These are phyloP conservation scores for Alternaria incomplexa DNA, from an alignment of 2,329 filamentous ascomycete genomes.

Conservation along the genomic window DNA sequence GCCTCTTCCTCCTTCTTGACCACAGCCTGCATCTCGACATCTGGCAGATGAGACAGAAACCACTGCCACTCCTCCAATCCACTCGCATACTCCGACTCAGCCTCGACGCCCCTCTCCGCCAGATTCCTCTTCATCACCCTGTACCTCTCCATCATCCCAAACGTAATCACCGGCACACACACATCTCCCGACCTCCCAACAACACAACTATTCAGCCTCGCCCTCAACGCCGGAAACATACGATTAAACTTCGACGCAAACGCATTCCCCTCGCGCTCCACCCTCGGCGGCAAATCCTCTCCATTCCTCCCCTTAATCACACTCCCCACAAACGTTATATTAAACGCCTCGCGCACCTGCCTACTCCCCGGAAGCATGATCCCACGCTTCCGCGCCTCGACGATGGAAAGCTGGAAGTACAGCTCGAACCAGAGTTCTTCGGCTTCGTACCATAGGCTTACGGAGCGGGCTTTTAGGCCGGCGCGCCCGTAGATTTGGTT, in stretches of 20 bases:
- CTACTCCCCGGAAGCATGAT: constrained; percentile 10
- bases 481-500: constrained; percentile 31
- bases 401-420: constrained; percentile 23
- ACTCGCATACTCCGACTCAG: constrained; percentile 1
- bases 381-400: constrained; percentile 11
- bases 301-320: constrained; percentile 6
- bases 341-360: constrained; percentile 19
- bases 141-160: constrained; percentile 14
- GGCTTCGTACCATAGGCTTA: constrained; percentile 20
- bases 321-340: constrained; percentile 17
- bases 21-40: not conserved
- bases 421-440: constrained; percentile 29
- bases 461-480: constrained; percentile 19
- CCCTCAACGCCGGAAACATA: constrained; percentile 6
- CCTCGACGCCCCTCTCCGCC: constrained; percentile 1
- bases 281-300: not conserved
- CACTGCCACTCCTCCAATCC: constrained; percentile 10
- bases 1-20: not conserved
- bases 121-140: constrained; percentile 7
- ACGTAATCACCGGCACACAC: constrained; percentile 15
- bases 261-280: constrained; percentile 7
- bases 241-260: constrained; percentile 26
- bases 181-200: constrained; percentile 13
- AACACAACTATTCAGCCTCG: not conserved
- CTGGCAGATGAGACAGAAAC: constrained; percentile 2